Evolutionary conservation across 2,329 filamentous ascomycete species (phyloP).

Genomic region (Phialemoniopsis sp.): DNA sequence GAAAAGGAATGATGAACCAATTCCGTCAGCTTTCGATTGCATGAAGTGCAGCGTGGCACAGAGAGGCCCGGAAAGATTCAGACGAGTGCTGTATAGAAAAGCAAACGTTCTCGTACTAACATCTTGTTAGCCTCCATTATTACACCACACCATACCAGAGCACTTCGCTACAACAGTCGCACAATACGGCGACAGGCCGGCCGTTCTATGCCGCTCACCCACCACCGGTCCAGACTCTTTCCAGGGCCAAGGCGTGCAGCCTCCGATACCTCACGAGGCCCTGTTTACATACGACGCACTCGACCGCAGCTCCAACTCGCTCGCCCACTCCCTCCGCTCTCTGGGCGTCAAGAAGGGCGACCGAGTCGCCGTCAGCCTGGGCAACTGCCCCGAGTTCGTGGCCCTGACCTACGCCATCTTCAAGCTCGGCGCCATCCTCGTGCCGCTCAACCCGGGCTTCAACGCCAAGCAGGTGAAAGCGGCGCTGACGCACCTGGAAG

Average conservation of each 20-base stretch:
- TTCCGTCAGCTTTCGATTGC: no score
- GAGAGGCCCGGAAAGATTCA: no score
- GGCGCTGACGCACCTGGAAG: constrained; percentile 71
- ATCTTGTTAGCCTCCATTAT: constrained; percentile 54
- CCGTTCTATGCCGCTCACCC: constrained; percentile 49
- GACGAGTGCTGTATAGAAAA: no score
- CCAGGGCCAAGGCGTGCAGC: constrained; percentile 2
- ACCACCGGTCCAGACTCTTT: constrained; percentile 15
- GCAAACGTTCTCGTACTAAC: no score
- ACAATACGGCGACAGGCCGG: constrained; percentile 58
- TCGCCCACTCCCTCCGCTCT: constrained; percentile 66
- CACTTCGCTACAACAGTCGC: constrained; percentile 67
- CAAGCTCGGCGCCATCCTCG: constrained; percentile 89
- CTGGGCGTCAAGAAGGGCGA: constrained; percentile 77
- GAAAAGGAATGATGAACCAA: no score
- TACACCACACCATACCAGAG: constrained; percentile 64
- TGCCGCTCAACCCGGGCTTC: constrained; percentile 91
- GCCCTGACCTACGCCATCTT: constrained; percentile 84
- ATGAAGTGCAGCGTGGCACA: no score
- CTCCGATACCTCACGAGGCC: constrained; percentile 53
- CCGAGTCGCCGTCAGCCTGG: constrained; percentile 79
- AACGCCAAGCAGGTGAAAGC: constrained; percentile 73
- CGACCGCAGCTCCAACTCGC: constrained; percentile 69
- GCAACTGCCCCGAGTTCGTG: constrained; percentile 81
- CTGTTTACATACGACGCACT: constrained; percentile 71